phyloP scores from a whole-genome alignment of 176 grass and related monocot genomes.

The Hordeum vulgare region DNA sequence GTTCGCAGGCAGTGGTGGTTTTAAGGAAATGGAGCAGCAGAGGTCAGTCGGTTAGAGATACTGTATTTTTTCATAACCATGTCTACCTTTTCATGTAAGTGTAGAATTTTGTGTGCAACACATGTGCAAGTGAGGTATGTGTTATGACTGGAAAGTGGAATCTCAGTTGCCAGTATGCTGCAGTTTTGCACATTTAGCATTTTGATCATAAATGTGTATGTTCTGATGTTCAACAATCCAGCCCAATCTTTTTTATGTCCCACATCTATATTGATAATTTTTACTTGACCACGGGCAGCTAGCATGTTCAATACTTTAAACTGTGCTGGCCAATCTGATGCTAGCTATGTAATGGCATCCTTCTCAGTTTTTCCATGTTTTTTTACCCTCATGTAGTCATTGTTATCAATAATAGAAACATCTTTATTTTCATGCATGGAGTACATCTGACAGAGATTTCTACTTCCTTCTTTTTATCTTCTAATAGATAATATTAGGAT shows the following conservation, averaged over 20 bases:
- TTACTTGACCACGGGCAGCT: background rate
- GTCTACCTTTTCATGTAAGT: background rate
- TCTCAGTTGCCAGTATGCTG: background rate
- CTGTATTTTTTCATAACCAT: background rate
- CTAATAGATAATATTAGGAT: constrained; percentile 33
- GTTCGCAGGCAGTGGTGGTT: constrained; percentile 62
- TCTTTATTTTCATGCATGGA: constrained; percentile 10
- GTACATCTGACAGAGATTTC: constrained; percentile 1
- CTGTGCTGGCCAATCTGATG: background rate
- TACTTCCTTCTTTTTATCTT: constrained; percentile 16
- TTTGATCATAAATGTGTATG: background rate
- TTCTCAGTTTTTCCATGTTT: background rate
- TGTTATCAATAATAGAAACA: background rate
- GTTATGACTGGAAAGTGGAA: background rate
- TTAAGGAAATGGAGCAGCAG: constrained; percentile 69
- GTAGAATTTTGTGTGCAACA: background rate
- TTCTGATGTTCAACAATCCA: background rate
- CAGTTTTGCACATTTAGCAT: background rate
- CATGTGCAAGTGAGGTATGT: background rate
- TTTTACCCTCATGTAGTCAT: background rate
- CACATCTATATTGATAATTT: background rate
- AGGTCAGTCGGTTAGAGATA: constrained; percentile 20
- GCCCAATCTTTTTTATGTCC: background rate
- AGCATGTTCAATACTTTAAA: background rate
- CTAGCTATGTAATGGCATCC: background rate